Evolutionary conservation across 352 stramenopile genomes (phyloP).

Genomic region (Phytophthora boehmeriae): DNA sequence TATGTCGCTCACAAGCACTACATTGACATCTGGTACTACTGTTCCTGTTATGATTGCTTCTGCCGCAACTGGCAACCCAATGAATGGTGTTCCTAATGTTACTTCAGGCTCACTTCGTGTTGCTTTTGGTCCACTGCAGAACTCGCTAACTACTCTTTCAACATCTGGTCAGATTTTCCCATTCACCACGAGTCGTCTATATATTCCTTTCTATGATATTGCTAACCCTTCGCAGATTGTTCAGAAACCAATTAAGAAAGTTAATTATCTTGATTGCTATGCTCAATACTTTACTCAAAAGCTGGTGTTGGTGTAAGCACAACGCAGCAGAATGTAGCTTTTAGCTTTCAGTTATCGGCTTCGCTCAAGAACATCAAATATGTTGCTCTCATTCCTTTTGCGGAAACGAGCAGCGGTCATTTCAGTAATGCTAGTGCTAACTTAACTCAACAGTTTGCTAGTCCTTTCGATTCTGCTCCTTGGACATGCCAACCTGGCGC

Average conservation of each 20-base stretch:
- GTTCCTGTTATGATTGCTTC: not conserved
- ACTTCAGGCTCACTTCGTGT: not conserved
- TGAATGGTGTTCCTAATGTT: not conserved
- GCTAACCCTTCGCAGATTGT: not conserved
- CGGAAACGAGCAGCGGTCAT: not conserved
- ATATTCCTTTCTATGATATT: not conserved
- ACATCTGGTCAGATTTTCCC: not conserved
- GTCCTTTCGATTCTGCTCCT: not conserved
- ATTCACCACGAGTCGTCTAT: not conserved
- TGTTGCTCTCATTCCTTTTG: constrained; percentile 2
- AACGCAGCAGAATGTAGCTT: no score
- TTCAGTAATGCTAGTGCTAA: constrained; percentile 1
- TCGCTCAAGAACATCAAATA: no score
- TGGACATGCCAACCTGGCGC: constrained; percentile 1
- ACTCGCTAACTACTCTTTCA: not conserved
- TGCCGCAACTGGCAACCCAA: not conserved
- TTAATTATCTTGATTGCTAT: not conserved
- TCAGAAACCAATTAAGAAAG: not conserved
- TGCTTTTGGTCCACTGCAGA: not conserved
- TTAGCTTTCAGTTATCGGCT: no score
- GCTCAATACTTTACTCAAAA: not conserved
- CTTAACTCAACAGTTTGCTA: constrained; percentile 4
- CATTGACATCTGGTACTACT: not conserved
- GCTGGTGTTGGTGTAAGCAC: not conserved
- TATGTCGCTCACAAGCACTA: not conserved